Conservation (phyloP, 192 early-diverging fungal species). For the Rhizoclosmatium sp. region DNA sequence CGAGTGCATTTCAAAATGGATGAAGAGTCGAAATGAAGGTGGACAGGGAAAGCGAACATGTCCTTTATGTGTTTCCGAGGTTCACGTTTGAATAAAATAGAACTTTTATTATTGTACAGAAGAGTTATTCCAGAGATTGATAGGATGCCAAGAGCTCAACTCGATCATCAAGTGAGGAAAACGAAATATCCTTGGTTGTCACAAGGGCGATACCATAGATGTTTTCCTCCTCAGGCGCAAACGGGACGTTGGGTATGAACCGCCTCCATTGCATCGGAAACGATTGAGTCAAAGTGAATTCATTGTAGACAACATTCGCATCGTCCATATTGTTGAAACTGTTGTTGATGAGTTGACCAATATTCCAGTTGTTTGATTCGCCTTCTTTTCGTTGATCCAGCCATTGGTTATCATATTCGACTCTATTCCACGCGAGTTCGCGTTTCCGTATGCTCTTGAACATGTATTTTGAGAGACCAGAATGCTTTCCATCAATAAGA, state of each 20-base stretch:
- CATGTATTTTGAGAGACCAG: slow-evolving; percentile 27
- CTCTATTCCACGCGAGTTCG: slow-evolving; percentile 19
- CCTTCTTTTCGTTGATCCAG: slow-evolving; percentile 8
- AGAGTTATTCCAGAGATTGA: slow-evolving; percentile 11
- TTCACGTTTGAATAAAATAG: background rate
- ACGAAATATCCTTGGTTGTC: slow-evolving; percentile 11
- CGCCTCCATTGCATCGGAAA: slow-evolving; percentile 19
- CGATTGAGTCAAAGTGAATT: slow-evolving; percentile 14
- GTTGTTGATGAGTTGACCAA: slow-evolving; percentile 40
- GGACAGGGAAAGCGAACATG: slow-evolving; percentile 29
- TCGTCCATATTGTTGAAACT: background rate
- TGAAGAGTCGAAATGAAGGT: slow-evolving; percentile 21
- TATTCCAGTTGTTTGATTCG: slow-evolving; percentile 6
- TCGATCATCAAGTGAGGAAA: background rate
- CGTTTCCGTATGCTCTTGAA: slow-evolving; percentile 30
- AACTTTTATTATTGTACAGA: too few relatives aligned
- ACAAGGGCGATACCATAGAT: slow-evolving; percentile 36
- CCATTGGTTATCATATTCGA: slow-evolving; percentile 29
- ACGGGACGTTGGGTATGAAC: slow-evolving; percentile 36
- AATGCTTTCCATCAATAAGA: slow-evolving; percentile 30
- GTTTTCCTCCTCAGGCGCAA: slow-evolving; percentile 14
- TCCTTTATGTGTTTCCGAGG: slow-evolving; percentile 26
- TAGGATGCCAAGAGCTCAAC: slow-evolving; percentile 25
- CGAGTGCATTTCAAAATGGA: slow-evolving; percentile 24
- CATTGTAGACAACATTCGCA: slow-evolving; percentile 30